Base-by-base conservation (phyloP, 345 rosid species). In the Isatis tinctoria region DNA sequence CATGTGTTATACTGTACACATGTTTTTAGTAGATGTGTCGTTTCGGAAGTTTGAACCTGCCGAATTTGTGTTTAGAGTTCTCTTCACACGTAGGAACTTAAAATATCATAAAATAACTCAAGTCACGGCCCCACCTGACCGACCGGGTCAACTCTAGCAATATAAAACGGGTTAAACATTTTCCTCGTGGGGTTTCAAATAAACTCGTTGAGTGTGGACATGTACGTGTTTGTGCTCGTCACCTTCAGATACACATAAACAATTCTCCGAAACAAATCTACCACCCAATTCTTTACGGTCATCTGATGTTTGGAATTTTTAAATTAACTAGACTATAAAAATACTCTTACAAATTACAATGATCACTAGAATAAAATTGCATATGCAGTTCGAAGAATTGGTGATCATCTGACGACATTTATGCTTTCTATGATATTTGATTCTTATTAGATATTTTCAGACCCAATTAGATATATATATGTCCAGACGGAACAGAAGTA, bases 181-280 rank as follows among this genome's bases (percentile, higher is more conserved):
- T 65, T 58, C 40, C 60, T 65, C 60, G 51, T 66, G 59, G 67
- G 71, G 57, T 1, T 35, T 47, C 41, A 37, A 22, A 56, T 16
- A 35, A 52, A 56, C 10, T 28, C n/a, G n/a, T n/a, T n/a, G n/a
- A n/a, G n/a, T n/a, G n/a, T n/a, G n/a, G n/a, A n/a, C n/a, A n/a
- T n/a, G 61, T 27, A 26, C 28, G 37, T 5, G 33, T 47, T 24
- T 58, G 16, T 45, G 27, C 14, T 30, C 18, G 13, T 58, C 43
- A 32, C 5, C 27, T 56, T 69, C 11, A 22, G 35, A 58, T 22
- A 20, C 3, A 11, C 3, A 68, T 40, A 35, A 16, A 48, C 48
- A 6, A 9, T 65, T 49, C 0, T 48, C 35, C 18, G 20, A 35
- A 35, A 10, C 33, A 33, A 33, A 24, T 22, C 14, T n/a, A 52